A percentile compares a stretch with the other conserved stretches of the same genome.
phyloP scores from a whole-genome alignment of 495 filamentous ascomycete genomes.

The Tuber borchii region DNA sequence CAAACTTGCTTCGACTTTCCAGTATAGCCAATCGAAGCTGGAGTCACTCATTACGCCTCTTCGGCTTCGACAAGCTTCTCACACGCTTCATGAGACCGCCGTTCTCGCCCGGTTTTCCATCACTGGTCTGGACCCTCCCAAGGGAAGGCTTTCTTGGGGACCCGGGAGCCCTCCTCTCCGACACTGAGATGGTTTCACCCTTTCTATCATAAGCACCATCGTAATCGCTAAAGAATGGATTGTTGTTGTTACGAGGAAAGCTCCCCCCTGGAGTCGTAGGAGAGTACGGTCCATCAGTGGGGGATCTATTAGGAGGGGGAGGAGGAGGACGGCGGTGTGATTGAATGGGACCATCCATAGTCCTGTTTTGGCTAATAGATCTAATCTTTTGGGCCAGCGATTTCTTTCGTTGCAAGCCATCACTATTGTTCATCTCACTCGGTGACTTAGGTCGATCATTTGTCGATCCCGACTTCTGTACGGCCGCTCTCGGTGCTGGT shows the following conservation, averaged over 20 bases:
- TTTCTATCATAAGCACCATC: constrained; percentile 66
- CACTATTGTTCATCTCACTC: constrained; percentile 47
- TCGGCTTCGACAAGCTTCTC: constrained; percentile 41
- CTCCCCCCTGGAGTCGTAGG: constrained; percentile 42
- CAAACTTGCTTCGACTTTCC: neutral
- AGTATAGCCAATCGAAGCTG: neutral
- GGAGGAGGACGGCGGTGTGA: constrained; percentile 39
- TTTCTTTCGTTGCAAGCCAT: constrained; percentile 81
- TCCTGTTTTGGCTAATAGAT: constrained; percentile 56
- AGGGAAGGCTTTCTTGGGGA: constrained; percentile 32
- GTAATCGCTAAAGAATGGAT: constrained; percentile 86
- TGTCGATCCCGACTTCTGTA: constrained; percentile 48
- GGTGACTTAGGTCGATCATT: constrained; percentile 38
- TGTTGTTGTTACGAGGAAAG: constrained; percentile 50
- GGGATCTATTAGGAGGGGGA: constrained; percentile 42
- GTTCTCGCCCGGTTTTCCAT: constrained; percentile 27
- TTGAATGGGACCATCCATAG: constrained; percentile 47
- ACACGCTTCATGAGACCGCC: constrained; percentile 38
- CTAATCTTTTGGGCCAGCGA: constrained; percentile 81
- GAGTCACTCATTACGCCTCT: constrained; percentile 35
- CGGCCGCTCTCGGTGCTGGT: constrained; percentile 75
- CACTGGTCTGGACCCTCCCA: constrained; percentile 18
- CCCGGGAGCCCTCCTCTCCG: constrained; percentile 45
- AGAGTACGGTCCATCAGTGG: constrained; percentile 44
- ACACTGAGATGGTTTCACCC: constrained; percentile 53